A percentile compares a stretch with the other conserved stretches of the same genome.
Conservation (phyloP, 805 yeast species). For the Hanseniaspora occidentalis region DNA sequence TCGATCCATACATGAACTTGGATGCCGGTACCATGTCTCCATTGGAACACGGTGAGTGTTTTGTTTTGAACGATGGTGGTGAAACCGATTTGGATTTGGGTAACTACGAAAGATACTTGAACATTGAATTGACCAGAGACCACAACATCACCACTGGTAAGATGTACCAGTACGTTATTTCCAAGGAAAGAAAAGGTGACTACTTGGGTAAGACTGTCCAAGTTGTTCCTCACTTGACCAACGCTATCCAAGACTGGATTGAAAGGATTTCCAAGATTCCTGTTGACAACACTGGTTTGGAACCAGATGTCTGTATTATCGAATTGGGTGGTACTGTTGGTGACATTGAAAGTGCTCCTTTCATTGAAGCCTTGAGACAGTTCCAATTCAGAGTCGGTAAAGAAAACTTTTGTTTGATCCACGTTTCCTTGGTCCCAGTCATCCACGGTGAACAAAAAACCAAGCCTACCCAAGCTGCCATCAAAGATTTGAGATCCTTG, state of each 20-base stretch:
- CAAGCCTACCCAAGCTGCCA: conserved; percentile 98
- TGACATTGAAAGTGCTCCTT: conserved; percentile 97
- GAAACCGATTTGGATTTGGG: conserved; percentile 97
- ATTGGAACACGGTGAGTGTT: conserved; percentile 97
- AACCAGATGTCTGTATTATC: conserved; percentile 91
- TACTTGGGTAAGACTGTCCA: conserved; percentile 98
- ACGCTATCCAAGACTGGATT: conserved; percentile 97
- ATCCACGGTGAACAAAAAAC: conserved; percentile 99
- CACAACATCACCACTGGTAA: conserved; percentile 99
- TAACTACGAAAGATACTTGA: conserved; percentile 92
- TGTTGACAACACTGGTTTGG: conserved; percentile 48
- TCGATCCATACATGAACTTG: conserved; percentile 97
- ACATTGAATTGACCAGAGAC: conserved; percentile 82
- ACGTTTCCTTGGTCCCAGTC: conserved; percentile 94
- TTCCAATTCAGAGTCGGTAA: conserved; percentile 94
- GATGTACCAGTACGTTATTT: conserved; percentile 86
- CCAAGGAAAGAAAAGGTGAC: conserved; percentile 92
- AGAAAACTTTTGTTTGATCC: conserved; percentile 90
- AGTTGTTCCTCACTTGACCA: conserved; percentile 96
- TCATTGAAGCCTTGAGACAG: conserved; percentile 97
- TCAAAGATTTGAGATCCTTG: conserved; percentile 86
- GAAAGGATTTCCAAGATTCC: conserved; percentile 86
- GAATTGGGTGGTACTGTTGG: conserved; percentile 99
- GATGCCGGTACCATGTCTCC: conserved; percentile 99
- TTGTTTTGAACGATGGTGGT: conserved; percentile 96